These are phyloP conservation scores for Penicillium sclerotigenum DNA, from an alignment of 2,329 filamentous ascomycete genomes.

Conservation along the genomic window DNA sequence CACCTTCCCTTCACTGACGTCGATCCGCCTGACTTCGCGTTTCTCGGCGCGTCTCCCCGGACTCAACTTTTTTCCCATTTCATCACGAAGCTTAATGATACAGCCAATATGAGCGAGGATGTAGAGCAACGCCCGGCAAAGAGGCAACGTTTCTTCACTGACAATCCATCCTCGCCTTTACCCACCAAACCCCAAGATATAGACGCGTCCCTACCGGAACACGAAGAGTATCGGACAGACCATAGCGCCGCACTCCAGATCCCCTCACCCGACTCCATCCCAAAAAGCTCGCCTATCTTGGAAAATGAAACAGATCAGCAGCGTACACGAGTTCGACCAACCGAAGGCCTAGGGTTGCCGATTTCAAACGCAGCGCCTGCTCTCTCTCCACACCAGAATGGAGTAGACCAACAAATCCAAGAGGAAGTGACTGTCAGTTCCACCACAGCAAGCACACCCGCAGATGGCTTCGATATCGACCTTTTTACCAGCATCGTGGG, in stretches of 20 bases:
- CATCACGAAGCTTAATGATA: background rate
- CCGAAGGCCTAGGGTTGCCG: background rate
- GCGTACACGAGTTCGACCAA: background rate
- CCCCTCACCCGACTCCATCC: background rate
- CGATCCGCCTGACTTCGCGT: slow-evolving; percentile 31
- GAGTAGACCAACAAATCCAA: background rate
- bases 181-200: slow-evolving; percentile 14
- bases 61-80: slow-evolving; percentile 2
- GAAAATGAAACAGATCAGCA: background rate
- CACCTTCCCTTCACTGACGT: slow-evolving; percentile 25
- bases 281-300: background rate
- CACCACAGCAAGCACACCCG: background rate
- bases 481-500: slow-evolving; percentile 60
- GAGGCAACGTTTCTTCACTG: slow-evolving; percentile 62
- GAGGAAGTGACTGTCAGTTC: background rate
- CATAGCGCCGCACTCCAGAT: background rate
- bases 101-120: slow-evolving; percentile 28
- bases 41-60: slow-evolving; percentile 35
- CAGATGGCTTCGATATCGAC: slow-evolving; percentile 51
- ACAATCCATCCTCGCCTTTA: slow-evolving; percentile 38
- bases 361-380: background rate
- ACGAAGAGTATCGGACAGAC: background rate
- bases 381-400: background rate
- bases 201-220: slow-evolving; percentile 19
- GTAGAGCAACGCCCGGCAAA: slow-evolving; percentile 56